Evolutionary conservation across 495 filamentous ascomycete species (phyloP).

Genomic region (Neurospora sublineolata): DNA sequence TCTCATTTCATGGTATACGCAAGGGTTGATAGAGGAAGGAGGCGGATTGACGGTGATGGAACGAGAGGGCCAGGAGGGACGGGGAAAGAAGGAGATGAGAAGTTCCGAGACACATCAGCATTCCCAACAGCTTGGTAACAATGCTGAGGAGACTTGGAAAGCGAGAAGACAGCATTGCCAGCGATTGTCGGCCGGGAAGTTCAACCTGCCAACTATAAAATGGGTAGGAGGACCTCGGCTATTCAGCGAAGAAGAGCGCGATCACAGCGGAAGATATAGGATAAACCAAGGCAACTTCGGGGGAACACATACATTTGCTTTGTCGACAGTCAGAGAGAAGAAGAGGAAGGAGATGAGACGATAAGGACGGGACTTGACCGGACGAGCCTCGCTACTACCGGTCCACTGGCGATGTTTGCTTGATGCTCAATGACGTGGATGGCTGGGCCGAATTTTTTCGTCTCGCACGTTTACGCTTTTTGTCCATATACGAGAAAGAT

Average conservation of each 20-base stretch:
- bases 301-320: not conserved
- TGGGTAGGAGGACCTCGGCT: not conserved
- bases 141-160: not conserved
- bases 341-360: not conserved
- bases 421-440: not conserved
- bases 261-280: not conserved
- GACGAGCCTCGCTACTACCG: not conserved
- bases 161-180: not conserved
- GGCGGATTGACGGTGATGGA: not conserved
- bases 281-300: not conserved
- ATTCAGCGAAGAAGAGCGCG: not conserved
- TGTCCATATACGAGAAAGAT: not conserved
- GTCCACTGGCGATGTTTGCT: not conserved
- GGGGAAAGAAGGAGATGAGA: not conserved
- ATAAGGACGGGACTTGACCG: not conserved
- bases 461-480: not conserved
- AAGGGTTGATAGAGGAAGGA: not conserved
- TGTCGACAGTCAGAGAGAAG: not conserved
- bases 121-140: not conserved
- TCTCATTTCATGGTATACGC: not conserved
- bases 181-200: not conserved
- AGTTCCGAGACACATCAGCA: not conserved
- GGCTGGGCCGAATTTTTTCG: not conserved
- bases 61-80: not conserved
- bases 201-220: not conserved